Evolutionary conservation across 495 filamentous ascomycete species (phyloP), one percentile per base, ranked within the genome.

Genomic region (Bombardia bombarda): DNA sequence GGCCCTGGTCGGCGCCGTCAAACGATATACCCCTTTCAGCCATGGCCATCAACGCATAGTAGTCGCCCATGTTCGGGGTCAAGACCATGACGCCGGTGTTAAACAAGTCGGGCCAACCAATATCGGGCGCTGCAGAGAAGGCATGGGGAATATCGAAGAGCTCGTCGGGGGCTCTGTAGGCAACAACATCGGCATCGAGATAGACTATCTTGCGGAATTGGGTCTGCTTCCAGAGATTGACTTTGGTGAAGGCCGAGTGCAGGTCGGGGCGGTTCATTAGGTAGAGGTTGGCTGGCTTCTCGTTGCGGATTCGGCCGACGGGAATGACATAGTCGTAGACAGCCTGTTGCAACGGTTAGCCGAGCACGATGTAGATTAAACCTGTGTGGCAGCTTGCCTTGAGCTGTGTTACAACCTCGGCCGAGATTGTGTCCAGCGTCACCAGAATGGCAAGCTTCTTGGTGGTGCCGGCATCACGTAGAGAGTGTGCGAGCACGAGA

Each of bases 71-170:
- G 61, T 94, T 86, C 14, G 92, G 92, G 20, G 77, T 83, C 33
- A 97, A 63, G 32, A 84, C 86, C 86, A 99, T 92, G 38, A 99
- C 73, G 45, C 92, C 92, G 34, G 86, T 90, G 68, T 99, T 99
- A 75, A 99, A 99, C 47, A 87, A 77, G 67, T 99, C 92, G 23
- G 92, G 92, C 93, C 93, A 99, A 54, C 92, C 92, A 52, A 97
- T 83, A 57, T 99, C 92, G 24, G 92, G 93, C 12, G 84, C 87
- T 2, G 92, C 92, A 3, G 89, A 87, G 55, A 99, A 96, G 26
- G 79, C 66, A 38, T 80, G 73, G 3, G 82, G 66, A 41, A 94
- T 54, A 19, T 82, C 71, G 56, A 99, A 87, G 28, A 99, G 79
- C 70, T 97, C 93, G 56, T 99, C 90, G 2, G 90, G 88, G 22